phyloP scores from a whole-genome alignment of 768 basidiomycete species.

The Lentinus tigrinus region DNA sequence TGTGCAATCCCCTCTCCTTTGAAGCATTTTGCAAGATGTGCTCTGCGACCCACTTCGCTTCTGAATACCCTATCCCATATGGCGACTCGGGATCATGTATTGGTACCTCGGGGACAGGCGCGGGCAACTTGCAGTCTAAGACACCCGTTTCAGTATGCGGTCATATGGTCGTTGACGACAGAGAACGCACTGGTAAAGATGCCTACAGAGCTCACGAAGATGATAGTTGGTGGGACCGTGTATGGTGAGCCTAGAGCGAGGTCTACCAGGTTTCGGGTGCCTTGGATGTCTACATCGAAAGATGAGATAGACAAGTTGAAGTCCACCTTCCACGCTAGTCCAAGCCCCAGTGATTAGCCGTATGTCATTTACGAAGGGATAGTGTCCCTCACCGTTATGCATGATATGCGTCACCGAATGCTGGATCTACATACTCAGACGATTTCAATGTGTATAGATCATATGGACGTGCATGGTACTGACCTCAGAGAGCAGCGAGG shows the following conservation, averaged over 20 bases:
- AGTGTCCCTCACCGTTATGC: slow-evolving; percentile 17
- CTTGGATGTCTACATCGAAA: slow-evolving; percentile 36
- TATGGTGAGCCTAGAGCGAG: slow-evolving; percentile 14
- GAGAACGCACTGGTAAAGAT: slow-evolving; percentile 5
- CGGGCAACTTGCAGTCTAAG: slow-evolving; percentile 6
- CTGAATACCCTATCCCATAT: slow-evolving; percentile 28
- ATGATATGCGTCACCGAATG: slow-evolving; percentile 18
- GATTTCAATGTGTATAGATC: too few relatives aligned
- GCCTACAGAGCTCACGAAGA: slow-evolving; percentile 14
- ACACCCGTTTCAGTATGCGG: neutral
- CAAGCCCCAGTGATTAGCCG: neutral
- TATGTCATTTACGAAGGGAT: too few relatives aligned
- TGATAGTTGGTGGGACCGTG: neutral
- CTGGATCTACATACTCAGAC: neutral
- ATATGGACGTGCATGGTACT: neutral
- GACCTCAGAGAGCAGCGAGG: slow-evolving; percentile 27
- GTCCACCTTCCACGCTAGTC: slow-evolving; percentile 39
- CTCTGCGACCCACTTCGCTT: slow-evolving; percentile 34
- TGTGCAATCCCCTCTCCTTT: slow-evolving; percentile 17
- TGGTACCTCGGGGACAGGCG: slow-evolving; percentile 2
- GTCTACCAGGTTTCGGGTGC: slow-evolving; percentile 15
- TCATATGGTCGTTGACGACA: neutral
- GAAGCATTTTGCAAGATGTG: slow-evolving; percentile 28
- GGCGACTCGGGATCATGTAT: slow-evolving; percentile 7
- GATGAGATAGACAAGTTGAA: slow-evolving; percentile 40